Evolutionary conservation across 2,329 filamentous ascomycete species (phyloP).

Genomic region (Gliomastix tumulicola): DNA sequence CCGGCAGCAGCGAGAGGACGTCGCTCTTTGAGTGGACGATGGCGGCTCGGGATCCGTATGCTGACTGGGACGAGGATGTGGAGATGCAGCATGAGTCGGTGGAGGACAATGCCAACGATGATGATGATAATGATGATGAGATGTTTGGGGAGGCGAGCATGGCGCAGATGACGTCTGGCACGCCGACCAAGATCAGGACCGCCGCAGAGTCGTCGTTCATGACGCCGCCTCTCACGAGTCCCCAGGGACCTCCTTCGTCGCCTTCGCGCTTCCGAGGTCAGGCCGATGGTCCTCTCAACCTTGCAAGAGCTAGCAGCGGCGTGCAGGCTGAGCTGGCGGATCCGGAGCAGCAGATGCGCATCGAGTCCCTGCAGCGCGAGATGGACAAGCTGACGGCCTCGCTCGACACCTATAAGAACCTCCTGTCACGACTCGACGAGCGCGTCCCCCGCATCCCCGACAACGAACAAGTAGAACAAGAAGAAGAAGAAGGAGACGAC

Average conservation of each 20-base stretch:
- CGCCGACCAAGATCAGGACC: slow-evolving; percentile 33
- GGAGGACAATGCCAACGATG: background rate
- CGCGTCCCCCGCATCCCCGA: slow-evolving; percentile 19
- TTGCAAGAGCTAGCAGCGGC: slow-evolving; percentile 14
- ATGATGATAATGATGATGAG: slow-evolving; percentile 21
- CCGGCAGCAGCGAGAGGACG: too few species aligned
- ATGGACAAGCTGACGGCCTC: slow-evolving; percentile 37
- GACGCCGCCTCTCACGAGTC: slow-evolving; percentile 50
- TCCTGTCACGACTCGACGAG: slow-evolving; percentile 27
- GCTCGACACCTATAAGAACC: slow-evolving; percentile 37
- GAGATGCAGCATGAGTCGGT: too few species aligned
- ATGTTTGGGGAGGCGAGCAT: slow-evolving; percentile 42
- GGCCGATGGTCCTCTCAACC: background rate
- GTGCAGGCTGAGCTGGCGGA: slow-evolving; percentile 36
- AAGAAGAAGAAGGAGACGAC: background rate
- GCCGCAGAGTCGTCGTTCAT: slow-evolving; percentile 44
- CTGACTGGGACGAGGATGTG: slow-evolving; percentile 33
- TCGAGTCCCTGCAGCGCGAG: slow-evolving; percentile 40
- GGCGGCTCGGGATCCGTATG: slow-evolving; percentile 38
- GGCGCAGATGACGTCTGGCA: slow-evolving; percentile 43
- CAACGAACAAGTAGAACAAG: too few species aligned
- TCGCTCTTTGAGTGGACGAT: slow-evolving; percentile 37
- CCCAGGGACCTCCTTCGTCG: slow-evolving; percentile 30
- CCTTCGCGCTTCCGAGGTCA: slow-evolving; percentile 3
- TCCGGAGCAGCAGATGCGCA: slow-evolving; percentile 36